Evolutionary conservation across 73 alveolate genomes (phyloP).

Genomic region (Paramecium sexaurelia): DNA sequence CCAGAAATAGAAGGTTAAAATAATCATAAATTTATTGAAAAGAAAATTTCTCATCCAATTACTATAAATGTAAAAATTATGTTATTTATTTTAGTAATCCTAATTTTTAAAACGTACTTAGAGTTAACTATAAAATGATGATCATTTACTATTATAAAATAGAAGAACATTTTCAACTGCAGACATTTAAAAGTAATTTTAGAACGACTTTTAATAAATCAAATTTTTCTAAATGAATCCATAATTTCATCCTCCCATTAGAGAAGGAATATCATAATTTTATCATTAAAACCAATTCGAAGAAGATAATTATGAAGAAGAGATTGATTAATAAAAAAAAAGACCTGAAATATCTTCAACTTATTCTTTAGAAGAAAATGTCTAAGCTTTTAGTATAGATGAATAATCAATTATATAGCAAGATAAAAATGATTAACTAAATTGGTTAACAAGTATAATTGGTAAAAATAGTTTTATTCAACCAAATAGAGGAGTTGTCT

Average conservation of each 20-base stretch:
- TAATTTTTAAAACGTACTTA: neutral
- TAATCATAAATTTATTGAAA: neutral
- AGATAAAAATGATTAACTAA: neutral
- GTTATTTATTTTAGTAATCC: neutral
- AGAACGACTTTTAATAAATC: neutral
- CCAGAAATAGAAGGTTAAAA: conserved; percentile 68
- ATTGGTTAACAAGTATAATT: neutral
- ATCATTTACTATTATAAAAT: neutral
- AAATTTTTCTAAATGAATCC: neutral
- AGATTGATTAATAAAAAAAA: neutral
- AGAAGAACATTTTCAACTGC: conserved; percentile 28
- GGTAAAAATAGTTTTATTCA: conserved; percentile 9
- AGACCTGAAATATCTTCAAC: neutral
- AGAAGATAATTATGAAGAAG: neutral
- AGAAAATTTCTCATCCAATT: neutral
- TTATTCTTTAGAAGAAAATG: neutral
- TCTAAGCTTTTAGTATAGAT: conserved; percentile 1
- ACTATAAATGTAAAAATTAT: neutral
- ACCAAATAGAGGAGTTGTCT: neutral
- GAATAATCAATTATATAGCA: neutral
- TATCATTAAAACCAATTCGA: neutral
- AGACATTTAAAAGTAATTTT: neutral
- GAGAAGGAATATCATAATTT: neutral
- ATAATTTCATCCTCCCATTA: neutral
- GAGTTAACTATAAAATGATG: neutral